Percentiles rank a stretch among this genome's conserved stretches.
Evolutionary conservation across 768 basidiomycete genomes (phyloP).

Genomic region (Hydnomerulius pinastri): DNA sequence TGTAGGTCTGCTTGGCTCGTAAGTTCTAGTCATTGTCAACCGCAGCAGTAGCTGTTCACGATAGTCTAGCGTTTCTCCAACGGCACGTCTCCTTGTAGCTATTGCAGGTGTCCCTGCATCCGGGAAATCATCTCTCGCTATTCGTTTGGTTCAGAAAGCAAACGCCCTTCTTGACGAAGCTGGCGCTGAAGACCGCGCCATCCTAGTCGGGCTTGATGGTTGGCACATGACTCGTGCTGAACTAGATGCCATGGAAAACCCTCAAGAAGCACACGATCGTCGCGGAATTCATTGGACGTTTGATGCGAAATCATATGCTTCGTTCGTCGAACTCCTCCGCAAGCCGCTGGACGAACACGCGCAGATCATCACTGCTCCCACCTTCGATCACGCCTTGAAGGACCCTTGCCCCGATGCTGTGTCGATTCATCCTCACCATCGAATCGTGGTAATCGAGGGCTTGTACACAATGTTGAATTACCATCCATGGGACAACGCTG

Average conservation of each 20-base stretch:
- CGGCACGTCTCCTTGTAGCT: conserved; percentile 63
- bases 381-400: conserved; percentile 86
- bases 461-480: conserved; percentile 81
- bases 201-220: conserved; percentile 84
- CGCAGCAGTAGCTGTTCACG: no score
- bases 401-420: conserved; percentile 72
- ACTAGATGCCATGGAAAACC: conserved; percentile 75
- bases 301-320: conserved; percentile 68
- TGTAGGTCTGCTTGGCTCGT: conserved; percentile 41
- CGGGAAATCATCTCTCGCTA: conserved; percentile 81
- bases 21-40: conserved; percentile 26
- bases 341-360: conserved; percentile 27
- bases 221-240: conserved; percentile 87
- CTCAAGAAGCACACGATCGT: conserved; percentile 72
- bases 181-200: conserved; percentile 35
- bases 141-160: conserved; percentile 51
- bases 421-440: conserved; percentile 60
- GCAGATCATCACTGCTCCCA: conserved; percentile 62
- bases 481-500: conserved; percentile 71
- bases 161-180: conserved; percentile 44
- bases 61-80: conserved; percentile 19
- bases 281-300: conserved; percentile 94
- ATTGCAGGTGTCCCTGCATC: conserved; percentile 82
- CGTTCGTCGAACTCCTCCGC: conserved; percentile 63
- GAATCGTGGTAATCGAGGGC: conserved; percentile 86